Percentiles rank a stretch among this genome's conserved stretches.
Evolutionary conservation across 2,329 filamentous ascomycete species (phyloP).

Genomic region (Colletotrichum sp.): DNA sequence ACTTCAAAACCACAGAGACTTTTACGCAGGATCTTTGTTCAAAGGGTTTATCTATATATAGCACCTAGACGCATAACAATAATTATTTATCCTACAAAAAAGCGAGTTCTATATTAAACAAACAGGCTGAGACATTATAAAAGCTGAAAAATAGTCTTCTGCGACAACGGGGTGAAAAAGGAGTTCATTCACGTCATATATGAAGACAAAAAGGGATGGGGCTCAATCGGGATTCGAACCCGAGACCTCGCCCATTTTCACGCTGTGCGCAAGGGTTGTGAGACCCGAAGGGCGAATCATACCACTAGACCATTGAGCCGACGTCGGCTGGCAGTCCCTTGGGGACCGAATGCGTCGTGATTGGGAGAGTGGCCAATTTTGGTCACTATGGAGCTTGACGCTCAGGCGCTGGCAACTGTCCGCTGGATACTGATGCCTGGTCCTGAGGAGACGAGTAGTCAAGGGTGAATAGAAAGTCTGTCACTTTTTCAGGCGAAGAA

Average conservation of each 20-base stretch:
- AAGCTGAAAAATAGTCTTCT: accelerated
- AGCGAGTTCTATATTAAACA: accelerated
- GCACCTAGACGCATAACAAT: neutral
- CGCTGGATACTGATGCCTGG: neutral
- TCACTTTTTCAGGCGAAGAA: neutral
- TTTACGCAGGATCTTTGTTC: accelerated
- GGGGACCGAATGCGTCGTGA: neutral
- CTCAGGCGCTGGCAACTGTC: neutral
- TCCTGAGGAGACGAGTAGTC: neutral
- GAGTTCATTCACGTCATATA: accelerated
- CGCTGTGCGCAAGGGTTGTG: neutral
- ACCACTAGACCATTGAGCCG: slow-evolving; percentile 20
- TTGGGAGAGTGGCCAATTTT: neutral
- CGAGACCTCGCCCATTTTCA: slow-evolving; percentile 15
- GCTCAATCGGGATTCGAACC: slow-evolving; percentile 19
- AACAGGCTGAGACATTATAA: neutral
- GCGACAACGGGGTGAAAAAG: accelerated
- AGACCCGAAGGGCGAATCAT: slow-evolving; percentile 19
- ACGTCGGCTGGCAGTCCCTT: neutral
- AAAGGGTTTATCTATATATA: neutral
- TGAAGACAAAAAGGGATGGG: neutral
- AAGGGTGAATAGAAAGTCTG: neutral
- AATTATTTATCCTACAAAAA: neutral
- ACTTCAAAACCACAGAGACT: neutral
- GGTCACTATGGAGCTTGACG: neutral